phyloP scores from a whole-genome alignment of 2,329 filamentous ascomycete genomes.

The Endoconidiophora polonica region DNA sequence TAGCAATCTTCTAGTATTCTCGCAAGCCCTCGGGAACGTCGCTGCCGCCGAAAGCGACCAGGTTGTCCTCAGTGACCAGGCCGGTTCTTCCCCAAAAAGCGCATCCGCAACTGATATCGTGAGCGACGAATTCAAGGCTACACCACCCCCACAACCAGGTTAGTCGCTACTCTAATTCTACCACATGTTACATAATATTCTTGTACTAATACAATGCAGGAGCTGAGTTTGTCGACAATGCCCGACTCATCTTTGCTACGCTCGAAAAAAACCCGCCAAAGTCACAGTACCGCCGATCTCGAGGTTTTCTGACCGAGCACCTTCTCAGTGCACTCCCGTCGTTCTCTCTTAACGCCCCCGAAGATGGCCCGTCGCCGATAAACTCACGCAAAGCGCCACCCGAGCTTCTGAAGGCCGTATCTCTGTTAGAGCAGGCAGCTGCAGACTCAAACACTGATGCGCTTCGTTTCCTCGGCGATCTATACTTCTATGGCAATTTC shows the following conservation, averaged over 20 bases:
- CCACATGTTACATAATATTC: not conserved
- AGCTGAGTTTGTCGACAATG: constrained; percentile 8
- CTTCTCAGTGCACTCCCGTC: constrained; percentile 7
- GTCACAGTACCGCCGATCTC: not conserved
- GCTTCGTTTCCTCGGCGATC: constrained; percentile 73
- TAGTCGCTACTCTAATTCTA: too few species aligned
- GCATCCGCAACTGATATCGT: not conserved
- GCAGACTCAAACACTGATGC: constrained; percentile 58
- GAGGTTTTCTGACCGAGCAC: constrained; percentile 3
- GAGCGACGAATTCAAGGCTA: not conserved
- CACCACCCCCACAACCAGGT: not conserved
- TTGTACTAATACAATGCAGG: not conserved
- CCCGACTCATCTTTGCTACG: constrained; percentile 7
- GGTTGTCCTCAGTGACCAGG: not conserved
- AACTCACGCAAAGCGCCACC: not conserved
- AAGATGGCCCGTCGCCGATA: not conserved
- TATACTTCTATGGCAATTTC: constrained; percentile 95
- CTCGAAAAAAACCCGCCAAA: constrained; percentile 9
- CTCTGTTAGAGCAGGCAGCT: constrained; percentile 35
- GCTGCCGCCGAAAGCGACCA: not conserved
- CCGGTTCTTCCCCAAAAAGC: not conserved
- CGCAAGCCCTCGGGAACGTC: not conserved
- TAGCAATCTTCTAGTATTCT: not conserved
- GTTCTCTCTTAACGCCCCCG: constrained; percentile 8
- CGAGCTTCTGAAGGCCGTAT: constrained; percentile 27